Evolutionary conservation across 75 land plant species (phyloP).

Genomic region (Pseudotsuga menziesii): DNA sequence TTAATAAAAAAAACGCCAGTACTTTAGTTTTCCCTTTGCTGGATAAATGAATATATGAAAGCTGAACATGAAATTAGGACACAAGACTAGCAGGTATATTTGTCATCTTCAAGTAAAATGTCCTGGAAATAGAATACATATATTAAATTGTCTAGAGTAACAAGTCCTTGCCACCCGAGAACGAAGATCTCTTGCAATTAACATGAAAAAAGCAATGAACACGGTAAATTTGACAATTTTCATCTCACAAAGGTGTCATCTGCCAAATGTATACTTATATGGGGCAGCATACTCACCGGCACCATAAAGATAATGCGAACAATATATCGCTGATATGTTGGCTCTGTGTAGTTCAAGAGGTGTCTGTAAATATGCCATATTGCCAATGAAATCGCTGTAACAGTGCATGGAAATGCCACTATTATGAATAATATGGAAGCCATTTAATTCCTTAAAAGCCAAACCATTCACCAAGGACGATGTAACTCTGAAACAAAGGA

Average conservation of each 20-base stretch:
- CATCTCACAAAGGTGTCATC: not conserved
- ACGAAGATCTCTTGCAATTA: not conserved
- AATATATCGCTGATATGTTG: slow-evolving; percentile 83
- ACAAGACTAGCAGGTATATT: not conserved
- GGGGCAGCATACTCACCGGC: slow-evolving; percentile 47
- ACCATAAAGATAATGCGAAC: slow-evolving; percentile 96
- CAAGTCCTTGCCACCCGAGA: not conserved
- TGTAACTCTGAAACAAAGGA: too few relatives aligned
- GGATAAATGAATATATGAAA: not conserved
- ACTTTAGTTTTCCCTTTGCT: not conserved
- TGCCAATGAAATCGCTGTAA: slow-evolving; percentile 63
- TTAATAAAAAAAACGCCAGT: not conserved
- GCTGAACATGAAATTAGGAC: not conserved
- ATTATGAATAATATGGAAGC: slow-evolving; percentile 34
- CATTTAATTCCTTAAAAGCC: slow-evolving; percentile 17
- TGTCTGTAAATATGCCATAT: slow-evolving; percentile 77
- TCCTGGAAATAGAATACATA: not conserved
- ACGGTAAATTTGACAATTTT: not conserved
- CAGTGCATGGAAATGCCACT: slow-evolving; percentile 66
- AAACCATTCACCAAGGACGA: not conserved
- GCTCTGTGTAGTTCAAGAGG: slow-evolving; percentile 84
- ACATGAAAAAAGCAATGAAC: too few relatives aligned
- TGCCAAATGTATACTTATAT: not conserved
- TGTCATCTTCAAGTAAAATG: not conserved
- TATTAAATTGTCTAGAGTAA: not conserved